Evolutionary conservation across 768 basidiomycete genomes (phyloP), one percentile per base, ranked within the genome.

Genomic region (Leccinum ochraceum): DNA sequence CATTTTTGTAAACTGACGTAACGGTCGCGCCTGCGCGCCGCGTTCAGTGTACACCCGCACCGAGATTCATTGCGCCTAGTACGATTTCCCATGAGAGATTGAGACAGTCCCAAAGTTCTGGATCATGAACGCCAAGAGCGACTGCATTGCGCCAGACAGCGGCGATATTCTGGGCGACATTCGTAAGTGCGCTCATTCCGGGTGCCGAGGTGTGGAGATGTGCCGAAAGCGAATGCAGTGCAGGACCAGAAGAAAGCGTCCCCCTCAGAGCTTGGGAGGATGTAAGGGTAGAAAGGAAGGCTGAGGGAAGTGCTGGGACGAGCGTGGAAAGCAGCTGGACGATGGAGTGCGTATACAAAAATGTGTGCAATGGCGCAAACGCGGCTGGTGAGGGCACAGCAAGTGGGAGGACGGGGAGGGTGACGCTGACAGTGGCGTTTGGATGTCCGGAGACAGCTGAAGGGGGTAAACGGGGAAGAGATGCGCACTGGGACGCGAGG

Each of bases 61-160:
- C 77, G 55, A 84, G 74, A 26, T 82, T 79, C 71, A 87, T 76
- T 28, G 87, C 87, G 8, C 78, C 80, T n/a, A 89, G 74, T 14
- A 90, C 72, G 42, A 87, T 77, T 67, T 84, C 81, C 88, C 89
- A 93, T 48, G 85, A 81, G 46, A 82, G 70, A 60, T 90, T 87
- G 60, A 93, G 80, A 20, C 80, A 79, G 24, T 80, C 78, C 89
- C 89, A 93, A 49, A 92, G 74, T 22, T 77, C 77, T 36, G 83
- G 80, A 64, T 91, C 87, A 55, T 80, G 82, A 2, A 92, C 72
- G 3, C 89, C 89, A n/a, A 93, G 78, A 22, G 83, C 82, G 60
- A 84, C 86, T 3, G 81, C 82, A 68, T 92, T 92, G 60, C 82
- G 79, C 88, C 89, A 93, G 34, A 92, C 71, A 7, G 86, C 89